Evolutionary conservation across 73 alveolate species (phyloP), one percentile per base, ranked within the genome.

Genomic region (Diophrys sp.): DNA sequence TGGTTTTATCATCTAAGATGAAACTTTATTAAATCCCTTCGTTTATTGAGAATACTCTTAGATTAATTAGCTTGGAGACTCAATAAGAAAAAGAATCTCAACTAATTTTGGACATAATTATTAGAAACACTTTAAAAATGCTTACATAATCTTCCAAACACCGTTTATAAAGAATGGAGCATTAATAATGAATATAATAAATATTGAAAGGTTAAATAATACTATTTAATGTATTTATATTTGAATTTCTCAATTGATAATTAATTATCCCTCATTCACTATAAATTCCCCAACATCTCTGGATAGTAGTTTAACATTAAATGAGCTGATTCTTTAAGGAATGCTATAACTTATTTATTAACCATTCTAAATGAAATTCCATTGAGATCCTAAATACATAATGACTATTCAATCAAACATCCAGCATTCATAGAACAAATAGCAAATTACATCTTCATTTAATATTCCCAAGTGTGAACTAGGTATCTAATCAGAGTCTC

Each of bases 101-200:
- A n/a, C n/a, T n/a, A n/a, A n/a, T n/a, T n/a, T n/a, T n/a, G n/a
- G n/a, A n/a, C n/a, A n/a, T n/a, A n/a, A n/a, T n/a, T n/a, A n/a
- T n/a, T n/a, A n/a, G n/a, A n/a, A n/a, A n/a, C n/a, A n/a, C n/a
- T n/a, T n/a, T n/a, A n/a, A n/a, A n/a, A 92, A 92, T 0, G 82
- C 77, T 74, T 89, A 86, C 32, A 92, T 84, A 66, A 90, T 77
- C 14, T 90, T 84, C 96, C 96, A 92, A 31, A 90, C 82, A 62
- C 95, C 98, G 67, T 90, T 77, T 71, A 92, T 86, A 27, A 92
- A 54, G 89, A 89, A 85, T 44, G 96, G 96, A 62, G 95, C 91
- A 87, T 92, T 89, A 14, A 92, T 75, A 29, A 92, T 75, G 32
- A 74, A 76, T 96, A n/a, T n/a, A n/a, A n/a, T n/a, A n/a, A n/a